Conservation (phyloP, 2,329 filamentous ascomycete species). For the Stagonosporopsis cucurbitacearum region DNA sequence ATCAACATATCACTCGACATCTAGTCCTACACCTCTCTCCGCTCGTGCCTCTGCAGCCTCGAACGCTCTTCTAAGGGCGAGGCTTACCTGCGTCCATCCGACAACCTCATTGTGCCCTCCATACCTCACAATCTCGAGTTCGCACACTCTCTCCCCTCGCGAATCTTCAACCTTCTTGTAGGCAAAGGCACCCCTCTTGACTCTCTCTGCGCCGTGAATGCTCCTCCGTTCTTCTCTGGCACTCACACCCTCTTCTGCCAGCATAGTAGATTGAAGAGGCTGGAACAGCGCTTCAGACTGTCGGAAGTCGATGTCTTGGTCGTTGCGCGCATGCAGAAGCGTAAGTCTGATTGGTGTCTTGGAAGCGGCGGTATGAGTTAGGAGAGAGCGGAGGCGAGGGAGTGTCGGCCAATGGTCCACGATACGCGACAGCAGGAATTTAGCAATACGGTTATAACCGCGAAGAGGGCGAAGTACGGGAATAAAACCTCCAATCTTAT, state of each 20-base stretch:
- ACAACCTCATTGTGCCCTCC: constrained; percentile 72
- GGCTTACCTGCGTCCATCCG: constrained; percentile 66
- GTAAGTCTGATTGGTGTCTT: constrained; percentile 63
- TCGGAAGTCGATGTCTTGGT: constrained; percentile 79
- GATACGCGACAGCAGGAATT: constrained; percentile 67
- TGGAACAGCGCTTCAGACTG: constrained; percentile 58
- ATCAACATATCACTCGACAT: constrained; percentile 5
- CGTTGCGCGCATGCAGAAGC: constrained; percentile 80
- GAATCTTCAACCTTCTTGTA: constrained; percentile 42
- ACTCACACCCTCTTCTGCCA: constrained; percentile 37
- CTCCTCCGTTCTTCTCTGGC: constrained; percentile 38
- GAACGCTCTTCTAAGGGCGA: constrained; percentile 72
- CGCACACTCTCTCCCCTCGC: constrained; percentile 39
- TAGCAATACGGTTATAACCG: constrained; percentile 68
- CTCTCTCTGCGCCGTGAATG: constrained; percentile 41
- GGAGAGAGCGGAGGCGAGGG: constrained; percentile 66
- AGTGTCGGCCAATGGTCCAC: constrained; percentile 84
- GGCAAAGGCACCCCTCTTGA: constrained; percentile 46
- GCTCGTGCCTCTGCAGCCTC: constrained; percentile 62
- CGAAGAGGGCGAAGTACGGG: constrained; percentile 80
- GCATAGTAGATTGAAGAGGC: constrained; percentile 35
- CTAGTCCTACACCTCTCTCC: constrained; percentile 7
- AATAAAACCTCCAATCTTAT: constrained; percentile 77
- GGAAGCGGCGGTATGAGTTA: constrained; percentile 49
- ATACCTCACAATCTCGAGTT: constrained; percentile 53